Base-by-base conservation (phyloP, 2,329 filamentous ascomycete species). In the Venturia carpophila region DNA sequence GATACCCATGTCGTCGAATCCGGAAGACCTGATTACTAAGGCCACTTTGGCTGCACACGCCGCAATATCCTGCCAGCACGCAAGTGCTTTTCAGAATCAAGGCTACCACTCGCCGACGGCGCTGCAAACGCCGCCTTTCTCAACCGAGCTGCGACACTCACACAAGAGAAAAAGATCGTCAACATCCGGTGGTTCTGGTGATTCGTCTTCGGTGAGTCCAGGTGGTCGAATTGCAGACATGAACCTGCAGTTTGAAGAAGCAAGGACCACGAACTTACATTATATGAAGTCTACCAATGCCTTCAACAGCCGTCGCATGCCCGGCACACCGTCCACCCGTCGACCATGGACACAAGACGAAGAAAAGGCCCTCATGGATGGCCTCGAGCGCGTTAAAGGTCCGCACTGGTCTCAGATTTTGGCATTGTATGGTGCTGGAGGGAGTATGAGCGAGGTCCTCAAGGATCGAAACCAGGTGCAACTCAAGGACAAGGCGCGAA, bases 321-420 rank as follows among this genome's bases (percentile, higher is more conserved):
- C 80, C 0, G 81, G 82, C 11, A 73, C 81, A 13, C 82, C 82
- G 5, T 83, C 79, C 63, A 81, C 83, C 70, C 84, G 92, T 41
- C 84, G 92, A 37, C 91, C 92, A 0, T 96, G 92, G 92, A 91
- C 88, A 0, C 87, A 89, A 4, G 90, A 94, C 68, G 92, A 96
- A 75, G 92, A 96, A 73, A 91, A 92, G 74, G 91, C 92, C 0
- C 80, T 96, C 21, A 93, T 96, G 88, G 85, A 89, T 61, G 92
- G 92, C 0, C 83, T 96, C 4, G 92, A 95, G 71, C 86, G 89
- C 73, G 92, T 96, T 60, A 92, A 92, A 73, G 92, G 92, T 0
- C 92, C 92, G 21, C 91, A 96, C 71, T 96, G 92, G 92, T 93
- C 90, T 69, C 91, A 96, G 73, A 96, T 96, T 60, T 79, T 96